phyloP scores from a whole-genome alignment of 192 early-diverging fungal species.

The Coemansia sp. region DNA sequence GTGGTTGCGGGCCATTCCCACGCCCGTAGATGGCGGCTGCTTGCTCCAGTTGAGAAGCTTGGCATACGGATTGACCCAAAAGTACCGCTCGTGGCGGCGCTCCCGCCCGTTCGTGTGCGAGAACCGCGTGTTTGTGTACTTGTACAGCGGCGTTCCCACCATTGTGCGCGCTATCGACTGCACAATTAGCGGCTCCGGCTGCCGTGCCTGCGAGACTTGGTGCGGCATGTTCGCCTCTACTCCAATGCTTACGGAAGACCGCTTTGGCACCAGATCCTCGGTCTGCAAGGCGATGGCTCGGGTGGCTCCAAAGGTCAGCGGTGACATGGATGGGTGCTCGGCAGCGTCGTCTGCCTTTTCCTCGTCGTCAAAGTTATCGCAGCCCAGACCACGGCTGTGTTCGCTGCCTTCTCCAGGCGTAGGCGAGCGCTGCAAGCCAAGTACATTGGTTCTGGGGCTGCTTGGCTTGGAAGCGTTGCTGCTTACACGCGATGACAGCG shows the following conservation, averaged over 20 bases:
- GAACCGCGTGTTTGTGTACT: conserved; percentile 62
- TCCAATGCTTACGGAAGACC: conserved; percentile 24
- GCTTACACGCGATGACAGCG: conserved; percentile 15
- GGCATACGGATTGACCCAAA: conserved; percentile 81
- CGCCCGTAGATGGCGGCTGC: conserved; percentile 55
- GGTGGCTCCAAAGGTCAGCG: background rate
- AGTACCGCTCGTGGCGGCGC: conserved; percentile 66
- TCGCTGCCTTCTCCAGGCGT: background rate
- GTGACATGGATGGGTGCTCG: background rate
- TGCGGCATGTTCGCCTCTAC: conserved; percentile 24
- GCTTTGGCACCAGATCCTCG: conserved; percentile 4
- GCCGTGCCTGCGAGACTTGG: conserved; percentile 16
- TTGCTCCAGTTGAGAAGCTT: conserved; percentile 74
- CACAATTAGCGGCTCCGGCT: conserved; percentile 65
- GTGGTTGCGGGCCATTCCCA: conserved; percentile 23
- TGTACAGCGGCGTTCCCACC: conserved; percentile 74
- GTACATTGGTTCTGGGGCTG: background rate
- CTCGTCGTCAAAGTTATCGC: conserved; percentile 8
- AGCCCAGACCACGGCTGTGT: conserved; percentile 17
- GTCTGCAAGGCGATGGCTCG: conserved; percentile 3
- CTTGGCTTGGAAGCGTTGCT: conserved; percentile 13
- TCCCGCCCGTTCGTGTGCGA: conserved; percentile 56
- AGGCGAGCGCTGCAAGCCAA: background rate
- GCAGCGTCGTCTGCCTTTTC: conserved; percentile 3
- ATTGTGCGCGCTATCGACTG: conserved; percentile 72